Conservation (phyloP, 805 yeast species). For the Starmerella asiatica region DNA sequence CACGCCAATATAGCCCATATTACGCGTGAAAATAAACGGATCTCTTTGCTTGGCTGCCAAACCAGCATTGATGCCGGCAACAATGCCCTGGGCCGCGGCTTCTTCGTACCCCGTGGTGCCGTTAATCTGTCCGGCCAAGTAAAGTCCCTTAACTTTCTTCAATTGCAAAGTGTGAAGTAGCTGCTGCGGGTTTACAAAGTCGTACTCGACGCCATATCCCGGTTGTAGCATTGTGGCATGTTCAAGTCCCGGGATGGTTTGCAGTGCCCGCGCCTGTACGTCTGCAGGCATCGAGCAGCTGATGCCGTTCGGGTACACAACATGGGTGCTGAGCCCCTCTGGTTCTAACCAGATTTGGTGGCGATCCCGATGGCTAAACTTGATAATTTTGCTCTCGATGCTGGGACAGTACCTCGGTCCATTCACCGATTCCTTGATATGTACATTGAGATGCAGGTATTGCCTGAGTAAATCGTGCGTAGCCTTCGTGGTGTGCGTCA, state of each 20-base stretch:
- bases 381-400: slow-evolving; percentile 71
- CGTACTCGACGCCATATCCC: slow-evolving; percentile 98
- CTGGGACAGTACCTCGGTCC: slow-evolving; percentile 99
- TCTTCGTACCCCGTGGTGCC: slow-evolving; percentile 99
- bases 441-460: slow-evolving; percentile 73
- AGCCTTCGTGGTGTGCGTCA: slow-evolving; percentile 62
- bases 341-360: slow-evolving; percentile 95
- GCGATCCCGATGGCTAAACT: slow-evolving; percentile 59
- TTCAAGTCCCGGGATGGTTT: slow-evolving; percentile 76
- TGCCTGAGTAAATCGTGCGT: slow-evolving; percentile 55
- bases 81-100: slow-evolving; percentile 91
- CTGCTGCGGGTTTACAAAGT: slow-evolving; percentile 88
- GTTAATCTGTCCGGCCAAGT: slow-evolving; percentile 90
- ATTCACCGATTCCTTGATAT: slow-evolving; percentile 81
- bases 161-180: slow-evolving; percentile 67
- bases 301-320: slow-evolving; percentile 94
- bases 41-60: slow-evolving; percentile 32
- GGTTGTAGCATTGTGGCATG: slow-evolving; percentile 82
- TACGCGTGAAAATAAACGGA: slow-evolving; percentile 47
- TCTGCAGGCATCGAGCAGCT: slow-evolving; percentile 95
- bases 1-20: slow-evolving; percentile 86
- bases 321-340: slow-evolving; percentile 74
- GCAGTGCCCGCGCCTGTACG: slow-evolving; percentile 61
- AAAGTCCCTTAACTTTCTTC: slow-evolving; percentile 61
- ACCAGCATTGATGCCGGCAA: slow-evolving; percentile 95